These are phyloP conservation scores for Trichopus zeylanicus DNA, from an alignment of 116 monocot genomes.

Conservation along the genomic window DNA sequence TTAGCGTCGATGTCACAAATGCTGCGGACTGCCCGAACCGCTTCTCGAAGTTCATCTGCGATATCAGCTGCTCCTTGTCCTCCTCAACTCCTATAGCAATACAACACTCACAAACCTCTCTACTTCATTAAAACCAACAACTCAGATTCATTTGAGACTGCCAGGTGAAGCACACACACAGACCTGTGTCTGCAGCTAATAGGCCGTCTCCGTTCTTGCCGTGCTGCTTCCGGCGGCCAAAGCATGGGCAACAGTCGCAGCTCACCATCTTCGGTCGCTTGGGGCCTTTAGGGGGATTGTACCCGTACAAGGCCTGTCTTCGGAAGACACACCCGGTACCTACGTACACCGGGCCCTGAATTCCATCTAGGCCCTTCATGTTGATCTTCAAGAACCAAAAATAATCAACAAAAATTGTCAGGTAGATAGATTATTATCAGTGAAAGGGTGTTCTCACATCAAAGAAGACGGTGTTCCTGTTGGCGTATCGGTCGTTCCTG, in stretches of 20 bases:
- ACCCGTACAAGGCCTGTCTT: conserved; percentile 82
- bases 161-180: too few relatives aligned
- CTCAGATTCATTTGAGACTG: too few relatives aligned
- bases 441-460: conserved; percentile 37
- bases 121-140: too few relatives aligned
- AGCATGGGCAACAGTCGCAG: conserved; percentile 96
- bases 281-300: conserved; percentile 78
- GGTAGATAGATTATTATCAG: not conserved
- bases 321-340: conserved; percentile 95
- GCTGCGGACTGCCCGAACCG: conserved; percentile 89
- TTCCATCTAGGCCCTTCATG: conserved; percentile 96
- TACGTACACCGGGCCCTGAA: conserved; percentile 97
- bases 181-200: conserved; percentile 25
- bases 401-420: not conserved
- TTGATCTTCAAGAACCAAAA: conserved; percentile 55
- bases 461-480: conserved; percentile 96
- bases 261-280: conserved; percentile 92
- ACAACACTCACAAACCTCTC: too few relatives aligned
- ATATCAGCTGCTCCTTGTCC: conserved; percentile 60
- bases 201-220: conserved; percentile 24
- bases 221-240: conserved; percentile 66
- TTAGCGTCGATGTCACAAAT: conserved; percentile 94
- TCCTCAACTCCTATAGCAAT: conserved; percentile 60
- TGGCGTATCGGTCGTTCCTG: conserved; percentile 80
- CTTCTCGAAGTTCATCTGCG: conserved; percentile 94